Base-by-base conservation (phyloP, 176 grass and related monocot genomes). In the Melocanna baccifera region DNA sequence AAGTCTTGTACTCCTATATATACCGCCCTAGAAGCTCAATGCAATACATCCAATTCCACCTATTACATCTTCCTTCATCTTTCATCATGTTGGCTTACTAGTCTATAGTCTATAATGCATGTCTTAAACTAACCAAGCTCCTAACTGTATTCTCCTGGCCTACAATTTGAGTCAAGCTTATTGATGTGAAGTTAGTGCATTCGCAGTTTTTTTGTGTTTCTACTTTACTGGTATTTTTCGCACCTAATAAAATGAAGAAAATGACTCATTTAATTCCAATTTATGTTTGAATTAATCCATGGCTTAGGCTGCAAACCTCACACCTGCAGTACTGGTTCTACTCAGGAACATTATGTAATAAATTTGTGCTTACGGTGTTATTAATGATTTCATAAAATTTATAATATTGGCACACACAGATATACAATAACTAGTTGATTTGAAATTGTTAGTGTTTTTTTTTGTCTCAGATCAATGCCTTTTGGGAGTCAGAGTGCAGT, bases 111-210 rank as follows among this genome's bases (percentile, higher is more conserved):
- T 53, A 81, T 43, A 30, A 30, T 71, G 19, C 47, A 36, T 88
- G 48, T 55, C 26, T 30, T 39, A 20, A 61, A 75, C 22, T 50
- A 76, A 40, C 69, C 4, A 58, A 65, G 30, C 15, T 51, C 13
- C 22, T 51, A 37, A 75, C 16, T 23, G 1, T 34, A 12, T 67
- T 64, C 5, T 46, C 20, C 58, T 71, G 43, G 30, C 59, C 36
- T 74, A 68, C 20, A 63, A 32, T 71, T 29, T 30, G 12, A 63
- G 79, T 63, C 73, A 77, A 82, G 56, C 23, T 88, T 77, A 52
- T 25, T 76, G 52, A 83, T 62, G 22, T 62, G 22, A n/a, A 71
- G 20, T 51, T 62, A n/a, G 20, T 77, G 34, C 53, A 42, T 41
- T 19, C 69, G n/a, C 58, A 41, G 40, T 61, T 29, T 10, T 69